Evolutionary conservation across 2,329 filamentous ascomycete genomes (phyloP).

Genomic region (Aspergillus sp.): DNA sequence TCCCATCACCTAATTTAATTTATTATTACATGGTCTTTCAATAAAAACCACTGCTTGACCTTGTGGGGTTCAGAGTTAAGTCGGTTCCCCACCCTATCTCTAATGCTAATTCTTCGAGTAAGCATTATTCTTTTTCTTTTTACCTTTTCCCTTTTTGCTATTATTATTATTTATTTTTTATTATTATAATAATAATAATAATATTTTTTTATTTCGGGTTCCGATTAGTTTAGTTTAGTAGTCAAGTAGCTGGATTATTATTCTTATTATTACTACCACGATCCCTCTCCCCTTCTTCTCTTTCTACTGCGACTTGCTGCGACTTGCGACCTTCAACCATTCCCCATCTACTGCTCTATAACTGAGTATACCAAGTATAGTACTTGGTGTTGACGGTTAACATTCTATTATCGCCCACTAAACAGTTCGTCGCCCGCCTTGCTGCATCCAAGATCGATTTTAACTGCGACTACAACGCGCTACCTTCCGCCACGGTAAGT

Average conservation of each 20-base stretch:
- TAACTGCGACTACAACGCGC: background rate
- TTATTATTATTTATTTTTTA: conserved; percentile 5
- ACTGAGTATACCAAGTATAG: background rate
- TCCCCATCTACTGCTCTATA: background rate
- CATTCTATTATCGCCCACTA: no score
- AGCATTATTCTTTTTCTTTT: conserved; percentile 10
- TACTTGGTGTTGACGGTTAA: no score
- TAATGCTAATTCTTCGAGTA: conserved; percentile 15
- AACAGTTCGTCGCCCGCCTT: background rate
- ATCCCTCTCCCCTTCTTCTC: background rate
- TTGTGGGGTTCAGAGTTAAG: conserved; percentile 24
- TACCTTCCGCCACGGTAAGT: conserved; percentile 4
- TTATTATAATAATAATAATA: conserved; percentile 11
- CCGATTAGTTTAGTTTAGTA: background rate
- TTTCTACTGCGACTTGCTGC: background rate
- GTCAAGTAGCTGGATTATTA: background rate
- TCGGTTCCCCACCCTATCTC: conserved; percentile 20
- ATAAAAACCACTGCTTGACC: conserved; percentile 17
- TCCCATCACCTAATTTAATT: background rate
- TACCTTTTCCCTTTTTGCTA: conserved; percentile 12
- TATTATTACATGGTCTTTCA: conserved; percentile 4
- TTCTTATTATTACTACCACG: conserved; percentile 11
- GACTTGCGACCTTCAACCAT: background rate
- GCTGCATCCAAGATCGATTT: background rate
- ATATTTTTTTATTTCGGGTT: conserved; percentile 11